Percentiles rank a stretch among this genome's conserved stretches.
Evolutionary conservation across 371 early-diverging fungal species (phyloP).

Genomic region (Nosema bombycis): DNA sequence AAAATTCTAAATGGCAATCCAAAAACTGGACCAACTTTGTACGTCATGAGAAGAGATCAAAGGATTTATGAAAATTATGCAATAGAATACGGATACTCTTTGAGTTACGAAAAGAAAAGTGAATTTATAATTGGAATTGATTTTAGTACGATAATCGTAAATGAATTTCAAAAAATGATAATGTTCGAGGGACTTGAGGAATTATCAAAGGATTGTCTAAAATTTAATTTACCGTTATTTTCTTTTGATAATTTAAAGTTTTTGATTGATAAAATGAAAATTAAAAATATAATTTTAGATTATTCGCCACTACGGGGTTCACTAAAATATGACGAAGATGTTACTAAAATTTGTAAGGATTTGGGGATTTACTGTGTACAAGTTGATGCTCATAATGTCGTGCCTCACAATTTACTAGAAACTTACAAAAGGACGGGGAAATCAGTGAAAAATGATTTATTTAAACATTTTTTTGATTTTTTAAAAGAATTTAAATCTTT

Average conservation of each 20-base stretch:
- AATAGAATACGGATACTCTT: conserved; percentile 8
- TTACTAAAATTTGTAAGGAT: conserved; percentile 17
- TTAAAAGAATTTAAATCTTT: conserved; percentile 17
- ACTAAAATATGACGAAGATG: conserved; percentile 1
- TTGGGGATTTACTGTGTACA: not conserved
- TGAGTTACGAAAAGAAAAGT: not conserved
- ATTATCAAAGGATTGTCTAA: not conserved
- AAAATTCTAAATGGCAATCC: not conserved
- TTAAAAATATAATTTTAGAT: conserved; percentile 28
- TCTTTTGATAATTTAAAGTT: not conserved
- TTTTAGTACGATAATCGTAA: conserved; percentile 8
- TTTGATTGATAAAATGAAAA: not conserved
- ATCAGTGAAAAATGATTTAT: conserved; percentile 34
- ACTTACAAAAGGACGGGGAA: conserved; percentile 24
- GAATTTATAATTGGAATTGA: conserved; percentile 9
- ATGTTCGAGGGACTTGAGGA: conserved; percentile 23
- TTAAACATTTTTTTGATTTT: conserved; percentile 22
- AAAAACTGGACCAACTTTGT: conserved; percentile 26
- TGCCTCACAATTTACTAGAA: conserved; percentile 24
- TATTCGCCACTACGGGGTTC: conserved; percentile 35
- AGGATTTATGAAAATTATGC: conserved; percentile 36
- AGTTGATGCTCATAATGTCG: conserved; percentile 47
- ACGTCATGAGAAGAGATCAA: conserved; percentile 35
- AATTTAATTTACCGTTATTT: conserved; percentile 22
- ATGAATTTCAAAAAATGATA: conserved; percentile 18